Evolutionary conservation across 768 basidiomycete genomes (phyloP).

Genomic region (Boletus barrowsii): DNA sequence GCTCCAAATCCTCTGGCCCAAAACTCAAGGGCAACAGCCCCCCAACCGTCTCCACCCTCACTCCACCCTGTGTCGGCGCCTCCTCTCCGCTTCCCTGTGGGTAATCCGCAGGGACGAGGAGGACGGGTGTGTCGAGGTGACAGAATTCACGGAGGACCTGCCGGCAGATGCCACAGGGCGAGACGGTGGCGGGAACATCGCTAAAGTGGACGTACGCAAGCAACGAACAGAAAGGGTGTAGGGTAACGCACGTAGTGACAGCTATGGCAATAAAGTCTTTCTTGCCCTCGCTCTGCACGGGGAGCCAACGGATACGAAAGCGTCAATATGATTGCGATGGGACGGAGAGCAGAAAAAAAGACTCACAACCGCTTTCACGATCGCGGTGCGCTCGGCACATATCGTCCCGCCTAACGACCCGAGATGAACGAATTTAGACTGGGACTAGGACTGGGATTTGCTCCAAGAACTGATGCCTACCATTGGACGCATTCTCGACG

Average conservation of each 20-base stretch:
- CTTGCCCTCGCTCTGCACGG: constrained; percentile 71
- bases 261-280: constrained; percentile 72
- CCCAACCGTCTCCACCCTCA: constrained; percentile 62
- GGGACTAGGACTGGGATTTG: background rate
- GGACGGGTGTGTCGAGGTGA: constrained; percentile 63
- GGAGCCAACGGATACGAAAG: background rate
- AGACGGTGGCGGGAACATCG: constrained; percentile 42
- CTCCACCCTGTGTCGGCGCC: constrained; percentile 35
- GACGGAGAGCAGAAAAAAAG: background rate
- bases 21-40: constrained; percentile 83
- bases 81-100: constrained; percentile 31
- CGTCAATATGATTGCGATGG: background rate
- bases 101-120: constrained; percentile 68
- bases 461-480: constrained; percentile 38
- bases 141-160: constrained; percentile 91
- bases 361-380: constrained; percentile 90
- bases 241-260: constrained; percentile 62
- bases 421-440: background rate
- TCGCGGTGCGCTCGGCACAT: constrained; percentile 92
- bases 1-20: constrained; percentile 78
- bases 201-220: background rate
- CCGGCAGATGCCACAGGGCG: constrained; percentile 93
- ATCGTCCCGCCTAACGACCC: constrained; percentile 65
- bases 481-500: constrained; percentile 92
- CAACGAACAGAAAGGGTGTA: no score